Base-by-base conservation (phyloP, 2,329 filamentous ascomycete genomes). In the Exophiala oligosperma region DNA sequence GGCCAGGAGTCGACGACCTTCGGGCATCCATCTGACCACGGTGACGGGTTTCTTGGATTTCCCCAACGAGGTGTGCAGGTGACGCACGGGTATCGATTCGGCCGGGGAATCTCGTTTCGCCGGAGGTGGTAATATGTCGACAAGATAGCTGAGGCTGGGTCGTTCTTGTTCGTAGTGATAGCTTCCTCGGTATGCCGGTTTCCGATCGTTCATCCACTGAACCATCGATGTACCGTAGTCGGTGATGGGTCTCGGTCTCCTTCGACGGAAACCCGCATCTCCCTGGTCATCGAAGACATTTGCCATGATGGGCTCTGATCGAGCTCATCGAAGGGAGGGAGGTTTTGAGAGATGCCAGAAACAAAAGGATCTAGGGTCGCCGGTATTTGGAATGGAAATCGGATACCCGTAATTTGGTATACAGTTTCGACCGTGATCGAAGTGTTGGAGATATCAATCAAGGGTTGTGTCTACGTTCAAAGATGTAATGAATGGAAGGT, bases 41-140 rank as follows among this genome's bases (percentile, higher is more conserved):
- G 97, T 97, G 70, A 99, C 90, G 1, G 94, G 94, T 67, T 97
- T 94, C 71, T 96, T 96, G 69, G 96, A 92, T 72, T 99, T 99
- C 77, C 97, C 97, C 5, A 97, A 84, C 0, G 94, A 97, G n/a
- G 94, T 95, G 72, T 99, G 94, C 41, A 99, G 83, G 71, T 97
- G 92, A 68, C 94, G 93, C n/a, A 91, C 90, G 11, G 94, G 93
- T 47, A 99, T 89, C 1, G 91, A 89, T 72, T 97, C 92, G 58
- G 88, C 91, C 21, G 92, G 86, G 62, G 84, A 87, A 64, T 86
- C 83, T 52, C 86, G 79, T 70, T 90, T 83, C 37, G 90, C 92
- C 44, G 88, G 80, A 1, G 94, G 93, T 2, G 93, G 92, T 24
- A 95, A 81, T 85, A 97, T 93, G 80, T 97, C 90, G 47, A 96